These are phyloP conservation scores for Pholiota microspora DNA, from an alignment of 768 basidiomycete genomes.

Conservation along the genomic window DNA sequence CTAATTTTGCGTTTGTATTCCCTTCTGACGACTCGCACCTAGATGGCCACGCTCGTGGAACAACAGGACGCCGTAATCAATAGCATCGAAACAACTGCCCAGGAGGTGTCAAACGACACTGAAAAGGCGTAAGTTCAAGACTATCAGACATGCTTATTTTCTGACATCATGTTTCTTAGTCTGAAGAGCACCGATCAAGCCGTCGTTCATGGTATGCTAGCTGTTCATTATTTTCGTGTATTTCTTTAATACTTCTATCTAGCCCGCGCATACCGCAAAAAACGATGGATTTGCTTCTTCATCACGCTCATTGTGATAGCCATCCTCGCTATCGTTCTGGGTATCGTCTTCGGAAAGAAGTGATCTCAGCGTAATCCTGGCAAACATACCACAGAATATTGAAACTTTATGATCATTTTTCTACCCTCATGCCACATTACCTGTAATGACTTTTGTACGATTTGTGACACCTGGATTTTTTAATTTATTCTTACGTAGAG, in stretches of 20 bases:
- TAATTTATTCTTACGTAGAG: background rate
- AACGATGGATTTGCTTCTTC: constrained; percentile 85
- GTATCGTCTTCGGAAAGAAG: constrained; percentile 36
- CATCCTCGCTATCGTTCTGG: constrained; percentile 61
- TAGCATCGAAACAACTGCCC: constrained; percentile 60
- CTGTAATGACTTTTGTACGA: constrained; percentile 2
- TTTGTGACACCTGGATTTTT: background rate
- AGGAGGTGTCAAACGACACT: constrained; percentile 64
- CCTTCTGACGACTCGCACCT: background rate
- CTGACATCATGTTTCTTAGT: constrained; percentile 31
- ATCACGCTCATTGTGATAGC: constrained; percentile 52
- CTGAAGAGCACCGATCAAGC: constrained; percentile 63
- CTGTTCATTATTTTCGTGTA: too few relatives aligned
- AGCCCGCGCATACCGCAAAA: constrained; percentile 62
- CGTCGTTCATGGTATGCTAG: constrained; percentile 47
- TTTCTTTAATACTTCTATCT: too few relatives aligned
- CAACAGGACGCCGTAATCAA: constrained; percentile 79
- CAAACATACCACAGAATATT: background rate
- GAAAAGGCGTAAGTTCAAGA: constrained; percentile 57
- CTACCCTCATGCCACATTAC: background rate
- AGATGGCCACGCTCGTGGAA: constrained; percentile 79
- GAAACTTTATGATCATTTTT: background rate
- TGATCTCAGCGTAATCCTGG: constrained; percentile 3
- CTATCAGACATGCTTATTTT: background rate
- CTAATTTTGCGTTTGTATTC: background rate